A percentile compares a stretch with the other conserved stretches of the same genome.
Evolutionary conservation across 2,329 filamentous ascomycete species (phyloP).

Genomic region (Pestalotiopsis sp.): DNA sequence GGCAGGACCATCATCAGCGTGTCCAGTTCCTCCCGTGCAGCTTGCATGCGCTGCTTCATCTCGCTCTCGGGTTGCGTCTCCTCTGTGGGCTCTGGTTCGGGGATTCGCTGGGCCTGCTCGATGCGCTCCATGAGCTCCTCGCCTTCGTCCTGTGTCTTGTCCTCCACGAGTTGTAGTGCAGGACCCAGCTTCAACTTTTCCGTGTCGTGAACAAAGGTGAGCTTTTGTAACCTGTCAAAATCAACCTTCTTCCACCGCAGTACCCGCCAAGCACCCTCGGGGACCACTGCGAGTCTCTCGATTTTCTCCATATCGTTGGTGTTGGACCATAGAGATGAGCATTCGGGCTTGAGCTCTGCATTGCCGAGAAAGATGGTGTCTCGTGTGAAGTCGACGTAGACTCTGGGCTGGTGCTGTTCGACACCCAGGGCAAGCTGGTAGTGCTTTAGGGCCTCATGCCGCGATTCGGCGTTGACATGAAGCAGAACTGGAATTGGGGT

Average conservation of each 20-base stretch:
- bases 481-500: conserved; percentile 33
- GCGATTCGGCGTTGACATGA: conserved; percentile 34
- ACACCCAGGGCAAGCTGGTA: conserved; percentile 31
- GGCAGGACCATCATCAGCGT: conserved; percentile 32
- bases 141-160: conserved; percentile 21
- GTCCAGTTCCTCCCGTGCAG: conserved; percentile 32
- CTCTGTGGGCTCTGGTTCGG: neutral
- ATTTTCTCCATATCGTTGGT: conserved; percentile 28
- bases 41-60: conserved; percentile 32
- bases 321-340: conserved; percentile 27
- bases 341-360: conserved; percentile 29
- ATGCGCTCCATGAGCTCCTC: conserved; percentile 23
- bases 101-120: conserved; percentile 20
- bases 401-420: conserved; percentile 23
- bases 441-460: conserved; percentile 33
- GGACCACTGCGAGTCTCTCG: conserved; percentile 31
- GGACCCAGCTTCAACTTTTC: conserved; percentile 27
- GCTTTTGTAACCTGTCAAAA: conserved; percentile 27
- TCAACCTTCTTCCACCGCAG: conserved; percentile 30
- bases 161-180: conserved; percentile 28
- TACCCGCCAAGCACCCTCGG: conserved; percentile 33
- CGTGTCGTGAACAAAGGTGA: conserved; percentile 34
- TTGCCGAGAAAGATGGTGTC: conserved; percentile 35
- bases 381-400: conserved; percentile 33
- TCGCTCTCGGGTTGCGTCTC: conserved; percentile 13